Evolutionary conservation across 495 filamentous ascomycete species (phyloP).

Genomic region (Tuber borchii): DNA sequence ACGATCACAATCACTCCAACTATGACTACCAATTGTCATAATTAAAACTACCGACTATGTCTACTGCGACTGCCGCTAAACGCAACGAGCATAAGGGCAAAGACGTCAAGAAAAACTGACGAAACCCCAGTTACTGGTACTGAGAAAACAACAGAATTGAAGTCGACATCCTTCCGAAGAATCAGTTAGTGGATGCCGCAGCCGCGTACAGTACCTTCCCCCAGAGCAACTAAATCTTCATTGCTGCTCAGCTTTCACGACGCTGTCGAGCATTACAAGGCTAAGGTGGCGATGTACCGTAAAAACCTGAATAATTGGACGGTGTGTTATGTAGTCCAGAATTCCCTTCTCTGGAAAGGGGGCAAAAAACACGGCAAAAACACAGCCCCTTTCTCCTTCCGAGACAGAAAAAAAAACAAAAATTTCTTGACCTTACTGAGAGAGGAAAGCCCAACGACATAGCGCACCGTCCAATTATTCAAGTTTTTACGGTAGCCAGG

Average conservation of each 20-base stretch:
- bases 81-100: neutral
- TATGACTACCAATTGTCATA: neutral
- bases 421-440: too few relatives aligned
- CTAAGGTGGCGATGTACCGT: conserved; percentile 73
- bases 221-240: conserved; percentile 27
- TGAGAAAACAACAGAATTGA: conserved; percentile 1
- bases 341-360: too few relatives aligned
- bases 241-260: conserved; percentile 60
- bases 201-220: conserved; percentile 7
- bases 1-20: neutral
- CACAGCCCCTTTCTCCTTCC: too few relatives aligned
- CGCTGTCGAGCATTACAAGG: conserved; percentile 60
- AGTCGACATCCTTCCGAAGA: conserved; percentile 23
- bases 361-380: too few relatives aligned
- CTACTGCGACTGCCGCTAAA: neutral
- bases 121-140: conserved; percentile 2
- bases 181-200: conserved; percentile 16
- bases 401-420: too few relatives aligned
- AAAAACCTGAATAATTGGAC: too few relatives aligned
- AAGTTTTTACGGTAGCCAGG: conserved; percentile 69
- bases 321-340: too few relatives aligned
- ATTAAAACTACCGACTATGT: neutral
- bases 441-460: too few relatives aligned
- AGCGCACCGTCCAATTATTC: too few relatives aligned
- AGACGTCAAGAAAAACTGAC: conserved; percentile 5